Evolutionary conservation across 2,329 filamentous ascomycete genomes (phyloP).

Genomic region (Trichothecium roseum): DNA sequence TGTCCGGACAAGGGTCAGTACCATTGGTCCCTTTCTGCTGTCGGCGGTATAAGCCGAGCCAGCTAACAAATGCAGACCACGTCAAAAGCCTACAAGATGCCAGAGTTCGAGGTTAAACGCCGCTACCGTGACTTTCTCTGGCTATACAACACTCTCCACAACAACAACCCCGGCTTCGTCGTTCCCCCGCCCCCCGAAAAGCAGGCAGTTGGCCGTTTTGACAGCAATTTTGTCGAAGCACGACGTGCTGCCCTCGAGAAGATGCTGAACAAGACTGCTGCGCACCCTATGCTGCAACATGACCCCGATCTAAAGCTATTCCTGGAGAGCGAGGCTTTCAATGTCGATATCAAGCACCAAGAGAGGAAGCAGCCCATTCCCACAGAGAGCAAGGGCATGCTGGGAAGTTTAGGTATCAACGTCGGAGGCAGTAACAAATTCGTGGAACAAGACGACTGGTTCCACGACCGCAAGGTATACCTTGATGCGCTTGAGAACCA

Average conservation of each 20-base stretch:
- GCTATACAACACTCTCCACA: slow-evolving; percentile 91
- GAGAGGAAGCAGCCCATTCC: slow-evolving; percentile 81
- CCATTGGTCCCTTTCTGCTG: background rate
- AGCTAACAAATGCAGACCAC: slow-evolving; percentile 52
- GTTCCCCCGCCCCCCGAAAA: slow-evolving; percentile 96
- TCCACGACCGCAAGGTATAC: slow-evolving; percentile 92
- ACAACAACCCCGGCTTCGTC: slow-evolving; percentile 89
- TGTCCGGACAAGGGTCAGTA: slow-evolving; percentile 73
- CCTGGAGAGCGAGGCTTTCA: slow-evolving; percentile 91
- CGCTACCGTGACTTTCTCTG: slow-evolving; percentile 95
- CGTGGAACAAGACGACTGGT: slow-evolving; percentile 98
- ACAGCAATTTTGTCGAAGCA: slow-evolving; percentile 92
- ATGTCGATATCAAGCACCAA: slow-evolving; percentile 94
- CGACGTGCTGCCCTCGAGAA: slow-evolving; percentile 84
- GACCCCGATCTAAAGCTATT: slow-evolving; percentile 94
- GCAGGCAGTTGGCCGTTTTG: slow-evolving; percentile 91
- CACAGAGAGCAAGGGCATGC: slow-evolving; percentile 85
- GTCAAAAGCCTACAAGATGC: slow-evolving; percentile 87
- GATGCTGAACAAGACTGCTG: slow-evolving; percentile 94
- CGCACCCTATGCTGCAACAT: slow-evolving; percentile 82
- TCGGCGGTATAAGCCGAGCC: slow-evolving; percentile 7
- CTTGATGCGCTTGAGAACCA: slow-evolving; percentile 89
- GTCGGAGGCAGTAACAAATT: slow-evolving; percentile 78
- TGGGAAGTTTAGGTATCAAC: slow-evolving; percentile 72
- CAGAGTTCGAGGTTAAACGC: slow-evolving; percentile 87